Percentiles rank a stretch among this genome's conserved stretches.
phyloP scores from a whole-genome alignment of 192 early-diverging fungal genomes.

The Mortierella alpina region DNA sequence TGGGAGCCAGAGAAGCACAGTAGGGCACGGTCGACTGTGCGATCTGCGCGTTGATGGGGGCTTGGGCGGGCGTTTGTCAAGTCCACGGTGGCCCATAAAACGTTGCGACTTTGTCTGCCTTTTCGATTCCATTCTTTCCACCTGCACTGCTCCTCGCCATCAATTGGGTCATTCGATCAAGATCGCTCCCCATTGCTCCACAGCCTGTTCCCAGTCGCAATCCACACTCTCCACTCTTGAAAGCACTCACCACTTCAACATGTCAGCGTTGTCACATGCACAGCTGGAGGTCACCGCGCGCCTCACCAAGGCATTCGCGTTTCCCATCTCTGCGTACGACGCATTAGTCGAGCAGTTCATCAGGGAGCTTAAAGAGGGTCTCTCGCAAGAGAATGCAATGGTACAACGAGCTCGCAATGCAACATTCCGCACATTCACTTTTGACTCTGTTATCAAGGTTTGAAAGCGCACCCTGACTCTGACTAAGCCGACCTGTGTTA shows the following conservation, averaged over 20 bases:
- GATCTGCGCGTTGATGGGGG: no score
- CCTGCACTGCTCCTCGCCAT: neutral
- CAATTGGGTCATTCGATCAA: neutral
- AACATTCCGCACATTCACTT: no score
- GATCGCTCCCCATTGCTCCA: no score
- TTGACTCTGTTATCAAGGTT: no score
- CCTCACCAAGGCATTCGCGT: slow-evolving; percentile 36
- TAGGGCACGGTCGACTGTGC: no score
- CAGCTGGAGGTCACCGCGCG: slow-evolving; percentile 12
- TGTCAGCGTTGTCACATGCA: slow-evolving; percentile 5
- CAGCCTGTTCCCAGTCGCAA: neutral
- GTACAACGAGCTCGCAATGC: slow-evolving; percentile 1
- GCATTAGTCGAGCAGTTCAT: slow-evolving; percentile 44
- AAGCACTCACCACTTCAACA: neutral
- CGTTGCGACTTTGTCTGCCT: no score
- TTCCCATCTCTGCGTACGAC: slow-evolving; percentile 41
- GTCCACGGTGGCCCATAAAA: no score
- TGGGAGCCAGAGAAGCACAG: no score
- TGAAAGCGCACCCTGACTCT: no score
- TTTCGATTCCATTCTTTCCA: neutral
- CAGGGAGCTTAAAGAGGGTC: slow-evolving; percentile 32
- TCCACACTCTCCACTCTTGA: neutral
- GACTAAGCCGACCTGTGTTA: neutral
- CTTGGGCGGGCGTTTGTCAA: no score
- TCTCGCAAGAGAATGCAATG: slow-evolving; percentile 19